Conservation (phyloP, 257 asterid species). For the Jasminum sambac region DNA sequence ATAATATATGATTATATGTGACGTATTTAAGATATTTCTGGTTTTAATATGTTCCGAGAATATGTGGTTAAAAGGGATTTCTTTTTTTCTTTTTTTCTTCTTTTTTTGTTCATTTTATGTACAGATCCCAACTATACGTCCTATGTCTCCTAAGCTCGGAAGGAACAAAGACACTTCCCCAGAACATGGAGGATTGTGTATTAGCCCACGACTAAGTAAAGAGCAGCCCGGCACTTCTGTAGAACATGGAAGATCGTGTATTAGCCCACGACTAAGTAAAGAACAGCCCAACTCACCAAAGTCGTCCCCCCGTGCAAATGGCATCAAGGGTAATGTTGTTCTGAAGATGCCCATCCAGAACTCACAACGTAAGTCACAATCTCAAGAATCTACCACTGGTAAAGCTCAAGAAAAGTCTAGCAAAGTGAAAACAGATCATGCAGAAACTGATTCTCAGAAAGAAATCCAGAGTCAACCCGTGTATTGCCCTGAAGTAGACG, state of each 20-base stretch:
- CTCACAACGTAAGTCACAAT: slow-evolving; percentile 39
- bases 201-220: too few relatives aligned
- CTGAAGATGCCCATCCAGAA: slow-evolving; percentile 36
- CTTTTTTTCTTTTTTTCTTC: too few relatives aligned
- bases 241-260: slow-evolving; percentile 43
- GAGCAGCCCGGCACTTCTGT: too few relatives aligned
- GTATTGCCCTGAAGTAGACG: slow-evolving; percentile 29
- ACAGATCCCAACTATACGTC: slow-evolving; percentile 77
- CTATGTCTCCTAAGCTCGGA: slow-evolving; percentile 85
- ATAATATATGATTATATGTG: not conserved
- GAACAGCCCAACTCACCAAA: slow-evolving; percentile 43
- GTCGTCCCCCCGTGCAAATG: slow-evolving; percentile 24
- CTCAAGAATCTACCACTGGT: slow-evolving; percentile 31
- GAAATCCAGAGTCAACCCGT: slow-evolving; percentile 28
- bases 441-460: slow-evolving; percentile 27
- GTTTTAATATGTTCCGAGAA: too few relatives aligned
- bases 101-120: not conserved
- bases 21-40: too few relatives aligned
- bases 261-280: slow-evolving; percentile 38
- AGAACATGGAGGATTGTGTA: too few relatives aligned
- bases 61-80: too few relatives aligned
- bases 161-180: slow-evolving; percentile 55
- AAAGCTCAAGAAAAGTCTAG: slow-evolving; percentile 29
- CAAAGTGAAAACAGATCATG: slow-evolving; percentile 33
- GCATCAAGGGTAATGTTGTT: slow-evolving; percentile 26